phyloP scores from a whole-genome alignment of 2,329 filamentous ascomycete species.

The Exophiala alcalophila region DNA sequence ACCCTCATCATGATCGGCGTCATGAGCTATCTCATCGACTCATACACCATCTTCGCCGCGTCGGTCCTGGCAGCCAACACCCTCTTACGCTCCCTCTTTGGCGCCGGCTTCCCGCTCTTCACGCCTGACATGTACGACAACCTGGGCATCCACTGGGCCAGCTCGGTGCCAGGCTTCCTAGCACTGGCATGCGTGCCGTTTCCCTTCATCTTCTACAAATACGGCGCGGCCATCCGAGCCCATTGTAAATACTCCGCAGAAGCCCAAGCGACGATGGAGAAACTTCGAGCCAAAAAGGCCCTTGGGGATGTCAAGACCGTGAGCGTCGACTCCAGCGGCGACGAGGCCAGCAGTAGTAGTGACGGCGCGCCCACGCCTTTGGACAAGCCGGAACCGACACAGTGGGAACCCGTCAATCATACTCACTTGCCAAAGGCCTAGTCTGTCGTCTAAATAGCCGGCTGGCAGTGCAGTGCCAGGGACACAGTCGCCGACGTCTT shows the following conservation, averaged over 20 bases:
- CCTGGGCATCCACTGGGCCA: conserved; percentile 73
- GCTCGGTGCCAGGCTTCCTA: conserved; percentile 69
- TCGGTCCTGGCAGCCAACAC: conserved; percentile 74
- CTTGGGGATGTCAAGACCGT: too few species aligned
- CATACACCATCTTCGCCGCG: conserved; percentile 72
- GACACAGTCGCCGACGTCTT: too few species aligned
- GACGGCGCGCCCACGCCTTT: too few species aligned
- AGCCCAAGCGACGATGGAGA: conserved; percentile 27
- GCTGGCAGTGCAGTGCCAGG: too few species aligned
- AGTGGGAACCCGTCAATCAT: too few species aligned
- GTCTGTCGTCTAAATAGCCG: too few species aligned
- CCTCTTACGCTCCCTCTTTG: conserved; percentile 73
- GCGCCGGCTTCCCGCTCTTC: conserved; percentile 77
- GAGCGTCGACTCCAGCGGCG: too few species aligned
- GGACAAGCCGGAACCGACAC: too few species aligned
- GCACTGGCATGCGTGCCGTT: conserved; percentile 69
- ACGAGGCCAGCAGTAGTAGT: not conserved
- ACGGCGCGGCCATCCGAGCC: conserved; percentile 48
- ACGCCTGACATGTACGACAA: conserved; percentile 49
- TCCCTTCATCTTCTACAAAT: conserved; percentile 73
- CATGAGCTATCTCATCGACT: conserved; percentile 51
- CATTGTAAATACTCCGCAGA: conserved; percentile 27
- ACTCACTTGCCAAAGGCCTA: too few species aligned
- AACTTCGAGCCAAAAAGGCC: conserved; percentile 22
- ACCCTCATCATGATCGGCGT: conserved; percentile 39